Percentiles rank a stretch among this genome's conserved stretches.
Evolutionary conservation across 2,329 filamentous ascomycete genomes (phyloP).

Genomic region (Balansia obtecta): DNA sequence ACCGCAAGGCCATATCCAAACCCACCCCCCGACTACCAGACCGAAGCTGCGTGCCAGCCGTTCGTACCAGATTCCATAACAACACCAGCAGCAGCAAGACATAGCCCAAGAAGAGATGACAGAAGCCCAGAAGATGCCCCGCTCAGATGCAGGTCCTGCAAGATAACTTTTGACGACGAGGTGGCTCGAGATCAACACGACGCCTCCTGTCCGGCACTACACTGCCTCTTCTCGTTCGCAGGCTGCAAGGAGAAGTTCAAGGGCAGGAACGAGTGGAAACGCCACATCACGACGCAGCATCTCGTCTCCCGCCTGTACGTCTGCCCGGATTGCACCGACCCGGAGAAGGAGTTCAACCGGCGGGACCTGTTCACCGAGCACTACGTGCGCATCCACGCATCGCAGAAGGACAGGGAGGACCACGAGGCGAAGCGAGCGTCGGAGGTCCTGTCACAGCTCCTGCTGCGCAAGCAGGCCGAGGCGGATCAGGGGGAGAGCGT

Average conservation of each 20-base stretch:
- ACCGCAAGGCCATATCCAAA: too few species aligned
- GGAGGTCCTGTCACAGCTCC: conserved; percentile 38
- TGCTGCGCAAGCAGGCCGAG: conserved; percentile 15
- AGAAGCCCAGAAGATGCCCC: too few species aligned
- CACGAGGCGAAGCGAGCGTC: conserved; percentile 21
- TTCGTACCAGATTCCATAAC: too few species aligned
- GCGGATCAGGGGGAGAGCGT: not conserved
- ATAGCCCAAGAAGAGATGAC: too few species aligned
- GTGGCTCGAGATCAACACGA: not conserved
- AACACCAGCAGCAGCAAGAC: too few species aligned
- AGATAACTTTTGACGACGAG: conserved; percentile 18
- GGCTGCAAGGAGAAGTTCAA: conserved; percentile 62
- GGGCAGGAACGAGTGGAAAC: conserved; percentile 92
- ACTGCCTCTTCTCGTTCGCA: conserved; percentile 68
- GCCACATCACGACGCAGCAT: conserved; percentile 73
- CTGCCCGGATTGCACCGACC: conserved; percentile 47
- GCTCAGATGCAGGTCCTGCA: conserved; percentile 1
- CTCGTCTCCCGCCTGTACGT: conserved; percentile 62
- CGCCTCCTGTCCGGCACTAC: conserved; percentile 31
- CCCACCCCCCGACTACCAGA: too few species aligned
- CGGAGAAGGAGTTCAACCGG: conserved; percentile 60
- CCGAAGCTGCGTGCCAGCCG: too few species aligned
- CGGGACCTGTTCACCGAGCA: conserved; percentile 90
- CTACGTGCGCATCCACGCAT: conserved; percentile 68
- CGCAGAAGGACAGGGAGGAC: conserved; percentile 21